Evolutionary conservation across 202 grass and related monocot genomes (phyloP), one percentile per base, ranked within the genome.

Genomic region (Carex sylvatica): DNA sequence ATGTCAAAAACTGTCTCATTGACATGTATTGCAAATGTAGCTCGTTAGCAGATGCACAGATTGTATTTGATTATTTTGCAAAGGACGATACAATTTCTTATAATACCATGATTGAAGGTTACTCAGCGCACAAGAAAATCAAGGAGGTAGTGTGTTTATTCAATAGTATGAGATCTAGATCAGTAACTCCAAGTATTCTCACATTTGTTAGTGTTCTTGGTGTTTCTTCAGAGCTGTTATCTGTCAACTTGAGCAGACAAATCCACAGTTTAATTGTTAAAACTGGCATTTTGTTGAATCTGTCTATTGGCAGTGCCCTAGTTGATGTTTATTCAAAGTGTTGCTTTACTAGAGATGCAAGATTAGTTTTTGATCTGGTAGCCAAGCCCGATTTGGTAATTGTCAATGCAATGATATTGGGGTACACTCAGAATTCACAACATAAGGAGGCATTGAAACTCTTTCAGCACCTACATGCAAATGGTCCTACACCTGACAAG

Each of bases 71-170:
- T 85, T 75, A 44, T 66, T 87, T 89, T 61, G 69, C 62, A n/a
- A 83, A 87, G 81, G 78, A 85, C 65, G 79, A 85, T 86, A 72
- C 74, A 4, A 78, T 93, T 62, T 91, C 93, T 83, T 91, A 89
- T 69, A 97, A 93, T 78, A 70, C 91, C 2, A 93, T 97, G 94
- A 91, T 97, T 38, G 94, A 93, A 90, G 91, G 89, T 79, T 97
- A 93, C 26, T 75, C 89, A 49, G 91, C 70, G 15, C 82, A 87
- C 19, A 87, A 88, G 64, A 58, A 90, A 30, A 82, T 93, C 66
- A 68, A 68, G 69, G 86, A 85, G 76, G 89, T 86, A 12, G 18
- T 91, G 13, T 23, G 33, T 80, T 46, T 93, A 66, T 97, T 93
- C 70, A 66, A 72, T 78, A 84, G 72, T 80, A 97, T 97, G 94